A percentile compares a stretch with the other conserved stretches of the same genome.
Evolutionary conservation across 371 early-diverging fungal species (phyloP).

Genomic region (Actinomortierella ambigua): DNA sequence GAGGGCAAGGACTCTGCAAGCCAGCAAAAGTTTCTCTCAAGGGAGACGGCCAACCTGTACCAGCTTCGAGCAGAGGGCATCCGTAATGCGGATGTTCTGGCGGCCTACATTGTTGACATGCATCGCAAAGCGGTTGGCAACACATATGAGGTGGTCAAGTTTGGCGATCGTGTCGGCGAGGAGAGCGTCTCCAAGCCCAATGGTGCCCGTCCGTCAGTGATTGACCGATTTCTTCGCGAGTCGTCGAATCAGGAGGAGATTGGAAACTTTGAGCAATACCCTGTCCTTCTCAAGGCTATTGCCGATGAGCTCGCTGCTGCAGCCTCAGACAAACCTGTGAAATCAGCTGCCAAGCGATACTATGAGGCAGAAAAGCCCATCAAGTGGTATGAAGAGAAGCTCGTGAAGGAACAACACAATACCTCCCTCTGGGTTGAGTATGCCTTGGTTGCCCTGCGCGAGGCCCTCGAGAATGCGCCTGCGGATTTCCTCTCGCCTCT

Average conservation of each 20-base stretch:
- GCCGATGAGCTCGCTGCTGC: conserved; percentile 11
- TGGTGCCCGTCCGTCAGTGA: too few species aligned
- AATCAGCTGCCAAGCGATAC: conserved; percentile 10
- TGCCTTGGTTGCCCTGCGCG: conserved; percentile 7
- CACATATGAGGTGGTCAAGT: conserved; percentile 16
- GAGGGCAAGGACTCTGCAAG: conserved; percentile 22
- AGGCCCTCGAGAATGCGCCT: not conserved
- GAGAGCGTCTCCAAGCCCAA: not conserved
- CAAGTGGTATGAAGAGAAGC: conserved; percentile 13
- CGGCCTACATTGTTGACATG: conserved; percentile 23
- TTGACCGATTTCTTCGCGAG: conserved; percentile 9
- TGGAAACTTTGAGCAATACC: conserved; percentile 7
- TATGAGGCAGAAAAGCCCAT: conserved; percentile 9
- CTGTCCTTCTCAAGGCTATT: conserved; percentile 14
- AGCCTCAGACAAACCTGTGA: conserved; percentile 1
- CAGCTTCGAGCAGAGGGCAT: conserved; percentile 39
- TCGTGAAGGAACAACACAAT: conserved; percentile 1
- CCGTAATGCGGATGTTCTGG: conserved; percentile 26
- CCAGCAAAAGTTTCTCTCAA: conserved; percentile 18
- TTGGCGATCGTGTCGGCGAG: conserved; percentile 19
- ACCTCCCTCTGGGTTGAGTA: conserved; percentile 27
- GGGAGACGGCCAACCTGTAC: conserved; percentile 26
- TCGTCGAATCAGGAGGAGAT: not conserved
- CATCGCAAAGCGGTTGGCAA: conserved; percentile 25
- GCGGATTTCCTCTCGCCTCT: not conserved